These are phyloP conservation scores for Nematocida ironsii DNA, from an alignment of 371 early-diverging fungal genomes.

Conservation along the genomic window DNA sequence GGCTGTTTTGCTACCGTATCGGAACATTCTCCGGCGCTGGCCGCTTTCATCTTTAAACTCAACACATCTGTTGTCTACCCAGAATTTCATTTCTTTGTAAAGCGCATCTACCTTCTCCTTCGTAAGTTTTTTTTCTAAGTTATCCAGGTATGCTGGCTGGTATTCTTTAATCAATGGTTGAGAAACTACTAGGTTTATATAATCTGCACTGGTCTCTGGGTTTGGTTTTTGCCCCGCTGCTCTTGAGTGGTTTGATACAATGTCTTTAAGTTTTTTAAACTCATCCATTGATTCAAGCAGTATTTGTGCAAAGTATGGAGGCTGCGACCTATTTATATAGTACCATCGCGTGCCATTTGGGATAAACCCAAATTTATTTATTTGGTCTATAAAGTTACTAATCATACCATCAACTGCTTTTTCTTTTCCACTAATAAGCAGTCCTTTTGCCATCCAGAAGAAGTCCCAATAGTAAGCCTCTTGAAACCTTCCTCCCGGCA, in stretches of 20 bases:
- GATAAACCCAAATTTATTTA: constrained; percentile 76
- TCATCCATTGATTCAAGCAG: constrained; percentile 26
- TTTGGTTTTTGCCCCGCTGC: neutral
- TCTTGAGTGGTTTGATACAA: neutral
- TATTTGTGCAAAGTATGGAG: constrained; percentile 72
- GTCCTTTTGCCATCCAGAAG: constrained; percentile 78
- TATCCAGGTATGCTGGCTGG: constrained; percentile 74
- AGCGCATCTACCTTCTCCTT: constrained; percentile 34
- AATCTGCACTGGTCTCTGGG: neutral
- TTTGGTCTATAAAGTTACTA: constrained; percentile 74
- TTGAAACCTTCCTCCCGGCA: constrained; percentile 82
- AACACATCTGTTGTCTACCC: constrained; percentile 22
- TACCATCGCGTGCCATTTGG: constrained; percentile 82
- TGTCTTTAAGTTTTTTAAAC: constrained; percentile 2
- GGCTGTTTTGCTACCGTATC: constrained; percentile 35
- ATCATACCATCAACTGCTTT: constrained; percentile 73
- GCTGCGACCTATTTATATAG: constrained; percentile 80
- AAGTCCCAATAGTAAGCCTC: constrained; percentile 87
- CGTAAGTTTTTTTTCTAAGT: constrained; percentile 74
- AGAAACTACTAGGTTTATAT: neutral
- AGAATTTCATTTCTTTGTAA: constrained; percentile 44
- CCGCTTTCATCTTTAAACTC: neutral
- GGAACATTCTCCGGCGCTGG: neutral
- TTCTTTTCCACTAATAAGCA: constrained; percentile 73
- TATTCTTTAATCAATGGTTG: neutral